These are phyloP conservation scores for Catunica adiposa DNA, from an alignment of 2,329 filamentous ascomycete genomes.

Conservation along the genomic window DNA sequence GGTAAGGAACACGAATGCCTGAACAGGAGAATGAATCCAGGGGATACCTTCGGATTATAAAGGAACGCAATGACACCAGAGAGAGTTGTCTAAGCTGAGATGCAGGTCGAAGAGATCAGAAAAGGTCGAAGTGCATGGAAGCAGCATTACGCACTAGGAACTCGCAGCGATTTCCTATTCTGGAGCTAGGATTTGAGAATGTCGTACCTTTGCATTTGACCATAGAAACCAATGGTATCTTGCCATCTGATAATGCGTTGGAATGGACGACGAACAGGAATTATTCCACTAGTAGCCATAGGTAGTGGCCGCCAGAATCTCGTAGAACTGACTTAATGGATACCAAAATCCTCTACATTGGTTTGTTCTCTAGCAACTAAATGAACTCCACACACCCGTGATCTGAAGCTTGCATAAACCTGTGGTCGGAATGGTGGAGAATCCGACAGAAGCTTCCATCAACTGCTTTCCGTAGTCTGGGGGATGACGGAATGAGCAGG, in stretches of 20 bases:
- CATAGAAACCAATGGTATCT: too few relatives aligned
- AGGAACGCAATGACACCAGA: neutral
- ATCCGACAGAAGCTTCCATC: slow-evolving; percentile 13
- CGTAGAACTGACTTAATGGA: too few relatives aligned
- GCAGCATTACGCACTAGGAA: too few relatives aligned
- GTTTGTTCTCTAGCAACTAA: neutral
- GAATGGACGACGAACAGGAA: too few relatives aligned
- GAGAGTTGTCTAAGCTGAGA: neutral
- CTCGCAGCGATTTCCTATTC: too few relatives aligned
- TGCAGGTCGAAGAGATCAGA: neutral
- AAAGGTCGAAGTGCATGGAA: neutral
- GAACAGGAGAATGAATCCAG: neutral
- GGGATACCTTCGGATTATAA: neutral
- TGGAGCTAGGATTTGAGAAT: too few relatives aligned
- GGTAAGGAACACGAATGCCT: neutral
- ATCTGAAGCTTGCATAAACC: neutral
- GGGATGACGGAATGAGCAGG: neutral
- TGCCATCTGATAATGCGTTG: too few relatives aligned
- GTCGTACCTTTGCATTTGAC: too few relatives aligned
- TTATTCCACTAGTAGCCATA: too few relatives aligned
- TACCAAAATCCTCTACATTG: neutral
- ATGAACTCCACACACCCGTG: neutral
- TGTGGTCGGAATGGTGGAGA: slow-evolving; percentile 6
- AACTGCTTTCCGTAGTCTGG: neutral
- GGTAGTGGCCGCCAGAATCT: too few relatives aligned